Evolutionary conservation across 1,139 yeast genomes (phyloP).

Genomic region (Saccharomyces hybrid): DNA sequence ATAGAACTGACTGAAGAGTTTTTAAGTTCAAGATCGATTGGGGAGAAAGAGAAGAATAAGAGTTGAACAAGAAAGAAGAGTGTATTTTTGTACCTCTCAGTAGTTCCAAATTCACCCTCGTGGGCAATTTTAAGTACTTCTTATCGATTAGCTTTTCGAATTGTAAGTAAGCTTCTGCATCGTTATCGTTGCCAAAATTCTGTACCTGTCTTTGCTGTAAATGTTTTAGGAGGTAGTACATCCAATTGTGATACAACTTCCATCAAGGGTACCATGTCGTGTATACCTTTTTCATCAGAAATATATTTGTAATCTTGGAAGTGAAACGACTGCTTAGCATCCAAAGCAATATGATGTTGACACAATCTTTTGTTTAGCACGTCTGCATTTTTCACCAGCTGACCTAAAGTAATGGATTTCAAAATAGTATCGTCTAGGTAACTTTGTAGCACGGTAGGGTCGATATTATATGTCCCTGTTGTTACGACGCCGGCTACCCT

Average conservation of each 20-base stretch:
- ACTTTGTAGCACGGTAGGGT: conserved; percentile 18
- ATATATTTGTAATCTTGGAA: background rate
- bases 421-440: conserved; percentile 27
- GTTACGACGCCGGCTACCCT: conserved; percentile 20
- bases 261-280: conserved; percentile 21
- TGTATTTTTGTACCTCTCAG: conserved; percentile 72
- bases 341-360: conserved; percentile 24
- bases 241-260: conserved; percentile 51
- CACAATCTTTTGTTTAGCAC: conserved; percentile 22
- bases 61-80: conserved; percentile 61
- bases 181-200: conserved; percentile 80
- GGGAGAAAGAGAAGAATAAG: conserved; percentile 46
- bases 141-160: conserved; percentile 60
- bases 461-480: conserved; percentile 17
- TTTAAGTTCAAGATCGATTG: conserved; percentile 46
- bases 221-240: conserved; percentile 53
- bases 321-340: conserved; percentile 13
- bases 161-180: conserved; percentile 86
- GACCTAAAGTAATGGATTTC: conserved; percentile 22
- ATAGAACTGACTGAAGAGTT: conserved; percentile 31
- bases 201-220: conserved; percentile 84
- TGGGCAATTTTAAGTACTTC: background rate
- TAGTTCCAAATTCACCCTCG: conserved; percentile 46
- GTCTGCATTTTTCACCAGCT: conserved; percentile 24
- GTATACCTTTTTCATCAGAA: background rate